A percentile compares a stretch with the other conserved stretches of the same genome.
These are phyloP conservation scores for Sideroxylon spinosum DNA, from an alignment of 179 eudicot genomes.

Conservation along the genomic window DNA sequence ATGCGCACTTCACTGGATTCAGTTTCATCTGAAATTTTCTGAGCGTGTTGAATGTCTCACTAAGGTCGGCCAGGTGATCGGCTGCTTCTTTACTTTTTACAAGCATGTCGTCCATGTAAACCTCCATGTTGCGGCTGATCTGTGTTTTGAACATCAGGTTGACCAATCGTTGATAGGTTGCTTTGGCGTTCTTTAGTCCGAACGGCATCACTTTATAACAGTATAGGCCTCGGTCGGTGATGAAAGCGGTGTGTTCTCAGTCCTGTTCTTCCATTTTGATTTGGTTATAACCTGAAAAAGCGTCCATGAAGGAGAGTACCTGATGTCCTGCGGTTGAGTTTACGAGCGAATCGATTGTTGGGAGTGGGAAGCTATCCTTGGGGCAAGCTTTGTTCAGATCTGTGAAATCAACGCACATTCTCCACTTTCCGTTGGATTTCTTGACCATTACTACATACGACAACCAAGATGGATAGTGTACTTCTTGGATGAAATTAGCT, in stretches of 20 bases:
- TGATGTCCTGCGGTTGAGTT: neutral
- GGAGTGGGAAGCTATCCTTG: too few relatives aligned
- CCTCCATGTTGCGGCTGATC: neutral
- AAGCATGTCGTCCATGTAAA: neutral
- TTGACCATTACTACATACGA: too few relatives aligned
- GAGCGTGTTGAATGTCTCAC: neutral
- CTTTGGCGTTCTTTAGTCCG: neutral
- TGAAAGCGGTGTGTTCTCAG: neutral
- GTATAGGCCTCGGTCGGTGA: neutral
- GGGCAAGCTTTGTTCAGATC: too few relatives aligned
- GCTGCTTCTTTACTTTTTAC: neutral
- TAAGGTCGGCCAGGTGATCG: neutral
- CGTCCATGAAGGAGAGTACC: neutral
- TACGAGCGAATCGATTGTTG: neutral
- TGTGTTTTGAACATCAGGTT: neutral
- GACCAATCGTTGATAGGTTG: neutral
- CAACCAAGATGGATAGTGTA: too few relatives aligned
- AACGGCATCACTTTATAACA: neutral
- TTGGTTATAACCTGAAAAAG: neutral
- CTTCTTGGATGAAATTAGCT: too few relatives aligned
- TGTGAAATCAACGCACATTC: neutral
- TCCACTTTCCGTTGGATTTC: too few relatives aligned
- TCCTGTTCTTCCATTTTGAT: neutral
- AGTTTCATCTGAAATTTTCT: neutral
- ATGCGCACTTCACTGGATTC: neutral